phyloP scores from a whole-genome alignment of 108 stramenopile species.

The Cyclotella distinguenda region DNA sequence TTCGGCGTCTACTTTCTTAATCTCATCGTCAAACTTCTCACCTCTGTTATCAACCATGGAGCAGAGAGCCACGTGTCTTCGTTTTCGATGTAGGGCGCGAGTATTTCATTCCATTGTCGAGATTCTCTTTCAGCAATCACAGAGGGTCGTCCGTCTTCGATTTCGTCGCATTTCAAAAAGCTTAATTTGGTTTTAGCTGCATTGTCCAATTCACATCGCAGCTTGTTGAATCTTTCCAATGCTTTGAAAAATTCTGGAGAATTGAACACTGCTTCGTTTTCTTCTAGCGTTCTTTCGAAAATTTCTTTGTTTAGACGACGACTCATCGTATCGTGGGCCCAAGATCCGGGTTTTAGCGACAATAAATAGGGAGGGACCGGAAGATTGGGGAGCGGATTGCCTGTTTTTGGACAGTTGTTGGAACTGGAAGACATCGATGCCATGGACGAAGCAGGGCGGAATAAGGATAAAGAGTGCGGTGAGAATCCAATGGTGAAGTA shows the following conservation, averaged over 20 bases:
- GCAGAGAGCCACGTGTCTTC: constrained; percentile 89
- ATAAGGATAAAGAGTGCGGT: not conserved
- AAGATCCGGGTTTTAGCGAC: constrained; percentile 82
- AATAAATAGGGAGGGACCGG: constrained; percentile 70
- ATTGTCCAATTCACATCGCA: constrained; percentile 71
- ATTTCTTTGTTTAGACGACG: constrained; percentile 92
- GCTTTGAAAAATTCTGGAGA: constrained; percentile 59
- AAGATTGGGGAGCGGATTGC: constrained; percentile 62
- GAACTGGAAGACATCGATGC: constrained; percentile 2
- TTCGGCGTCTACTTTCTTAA: too few relatives aligned
- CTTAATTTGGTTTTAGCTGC: constrained; percentile 61
- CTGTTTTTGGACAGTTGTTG: constrained; percentile 20
- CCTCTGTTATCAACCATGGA: constrained; percentile 93
- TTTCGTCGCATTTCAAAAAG: constrained; percentile 56
- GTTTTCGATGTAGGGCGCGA: constrained; percentile 67
- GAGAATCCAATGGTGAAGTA: constrained; percentile 1
- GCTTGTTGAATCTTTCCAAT: constrained; percentile 53
- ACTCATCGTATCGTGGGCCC: constrained; percentile 96
- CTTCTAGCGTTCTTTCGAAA: constrained; percentile 85
- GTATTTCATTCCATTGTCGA: constrained; percentile 80
- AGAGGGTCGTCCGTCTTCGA: constrained; percentile 46
- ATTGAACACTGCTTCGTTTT: constrained; percentile 67
- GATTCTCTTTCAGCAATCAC: constrained; percentile 44
- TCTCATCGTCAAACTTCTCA: not conserved
- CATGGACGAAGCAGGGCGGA: not conserved